These are phyloP conservation scores for Fusarium papillatum DNA, from an alignment of 2,329 filamentous ascomycete species.

Conservation along the genomic window DNA sequence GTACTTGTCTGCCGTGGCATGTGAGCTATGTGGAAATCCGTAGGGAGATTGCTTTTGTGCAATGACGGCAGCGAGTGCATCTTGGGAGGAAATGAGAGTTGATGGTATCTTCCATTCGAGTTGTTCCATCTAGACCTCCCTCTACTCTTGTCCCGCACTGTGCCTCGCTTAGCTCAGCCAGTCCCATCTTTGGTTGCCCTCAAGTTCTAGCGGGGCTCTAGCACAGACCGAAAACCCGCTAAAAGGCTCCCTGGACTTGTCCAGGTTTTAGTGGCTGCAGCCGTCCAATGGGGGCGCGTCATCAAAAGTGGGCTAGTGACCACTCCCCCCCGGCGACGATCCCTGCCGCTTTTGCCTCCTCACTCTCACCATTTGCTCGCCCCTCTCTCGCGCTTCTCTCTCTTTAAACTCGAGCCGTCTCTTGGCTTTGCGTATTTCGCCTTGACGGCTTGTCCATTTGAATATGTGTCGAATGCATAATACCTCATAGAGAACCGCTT, in stretches of 20 bases:
- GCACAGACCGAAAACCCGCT: constrained; percentile 20
- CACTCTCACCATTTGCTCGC: constrained; percentile 33
- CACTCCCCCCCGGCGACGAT: constrained; percentile 15
- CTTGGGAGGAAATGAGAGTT: not conserved
- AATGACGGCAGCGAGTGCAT: constrained; percentile 16
- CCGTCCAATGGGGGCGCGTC: constrained; percentile 15
- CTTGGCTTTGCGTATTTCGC: not conserved
- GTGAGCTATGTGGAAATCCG: constrained; percentile 20
- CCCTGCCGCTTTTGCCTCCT: constrained; percentile 28
- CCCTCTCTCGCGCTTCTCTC: constrained; percentile 27
- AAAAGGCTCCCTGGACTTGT: constrained; percentile 20
- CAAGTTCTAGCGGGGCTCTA: constrained; percentile 11
- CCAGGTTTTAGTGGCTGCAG: constrained; percentile 37
- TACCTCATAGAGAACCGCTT: not conserved
- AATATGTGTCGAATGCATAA: not conserved
- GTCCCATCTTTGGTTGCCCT: constrained; percentile 9
- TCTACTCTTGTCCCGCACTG: constrained; percentile 19
- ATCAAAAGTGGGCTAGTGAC: constrained; percentile 5
- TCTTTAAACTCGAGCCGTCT: not conserved
- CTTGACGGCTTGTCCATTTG: not conserved
- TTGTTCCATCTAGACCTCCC: not conserved
- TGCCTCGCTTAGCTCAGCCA: constrained; percentile 40
- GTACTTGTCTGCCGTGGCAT: constrained; percentile 27
- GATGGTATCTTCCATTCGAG: not conserved
- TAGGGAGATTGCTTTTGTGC: constrained; percentile 23